Base-by-base conservation (phyloP, 768 basidiomycete genomes). In the Lactarius pseudohatsudake region DNA sequence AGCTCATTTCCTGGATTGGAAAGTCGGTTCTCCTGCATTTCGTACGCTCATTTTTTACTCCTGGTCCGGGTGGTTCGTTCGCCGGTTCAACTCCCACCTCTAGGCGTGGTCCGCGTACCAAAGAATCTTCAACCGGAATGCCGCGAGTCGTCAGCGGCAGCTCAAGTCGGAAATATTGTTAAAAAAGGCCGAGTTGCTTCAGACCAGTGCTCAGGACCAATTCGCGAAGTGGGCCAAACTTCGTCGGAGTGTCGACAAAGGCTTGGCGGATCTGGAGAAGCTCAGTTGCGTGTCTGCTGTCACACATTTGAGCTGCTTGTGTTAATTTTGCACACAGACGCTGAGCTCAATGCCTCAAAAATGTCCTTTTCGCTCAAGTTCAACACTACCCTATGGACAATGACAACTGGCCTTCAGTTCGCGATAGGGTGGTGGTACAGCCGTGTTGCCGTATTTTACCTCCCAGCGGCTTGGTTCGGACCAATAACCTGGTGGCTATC, bases 191-290 rank as follows among this genome's bases (percentile, higher is more conserved):
- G 94, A 98, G 74, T 86, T 98, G 3, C 76, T 90, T 69, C 87
- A 87, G 74, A 98, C 95, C 40, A 94, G 92, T 72, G 91, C 94
- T 20, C 97, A 98, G 75, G 96, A 98, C 74, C 92, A 98, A 74
- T 99, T 99, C 75, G 93, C 95, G 22, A 98, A 94, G 79, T 98
- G 97, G 96, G 96, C 96, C 57, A 95, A 94, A 79, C 79, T 98
- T 74, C 80, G 91, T 72, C 79, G 97, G 70, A 92, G 85, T 71
- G 86, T 98, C 55, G 96, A 98, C 79, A 98, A 96, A 77, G 92
- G 90, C 22, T 77, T 97, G 20, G 85, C 87, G 47, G 95, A 99
- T 63, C 81, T 98, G 4, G 96, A 98, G 80, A 90, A 89, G 76
- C 82, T 94, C 68, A 98, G 96, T 98, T 77, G 47, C 75, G 89